Conservation (phyloP, 352 stramenopile genomes). For the Proteromonas lacertae region DNA sequence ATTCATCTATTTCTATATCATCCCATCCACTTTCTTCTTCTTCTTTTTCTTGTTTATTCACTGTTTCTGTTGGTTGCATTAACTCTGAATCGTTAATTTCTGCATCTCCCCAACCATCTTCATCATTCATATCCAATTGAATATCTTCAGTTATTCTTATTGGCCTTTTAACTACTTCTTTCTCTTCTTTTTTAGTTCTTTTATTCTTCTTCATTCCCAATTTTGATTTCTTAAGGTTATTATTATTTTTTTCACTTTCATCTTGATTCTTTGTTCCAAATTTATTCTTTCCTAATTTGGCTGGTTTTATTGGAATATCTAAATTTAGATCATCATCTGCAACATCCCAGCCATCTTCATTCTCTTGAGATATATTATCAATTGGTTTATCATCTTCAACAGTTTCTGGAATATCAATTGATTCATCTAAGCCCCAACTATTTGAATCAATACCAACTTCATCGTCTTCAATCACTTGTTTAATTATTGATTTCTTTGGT, state of each 20-base stretch:
- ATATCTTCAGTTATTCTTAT: too few species aligned
- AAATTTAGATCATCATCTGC: conserved; percentile 2
- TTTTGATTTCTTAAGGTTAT: conserved; percentile 4
- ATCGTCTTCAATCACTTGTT: conserved; percentile 3
- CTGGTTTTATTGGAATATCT: conserved; percentile 1
- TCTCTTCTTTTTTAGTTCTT: too few species aligned
- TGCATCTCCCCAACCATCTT: too few species aligned
- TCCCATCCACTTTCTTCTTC: too few species aligned
- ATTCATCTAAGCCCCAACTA: not conserved
- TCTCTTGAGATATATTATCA: not conserved
- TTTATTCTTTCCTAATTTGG: conserved; percentile 1
- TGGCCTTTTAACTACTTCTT: too few species aligned
- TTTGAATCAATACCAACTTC: conserved; percentile 2
- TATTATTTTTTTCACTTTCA: conserved; percentile 3
- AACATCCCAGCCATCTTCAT: not conserved
- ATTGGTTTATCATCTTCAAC: conserved; percentile 1
- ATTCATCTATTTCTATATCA: too few species aligned
- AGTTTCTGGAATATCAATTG: conserved; percentile 2
- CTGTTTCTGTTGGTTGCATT: too few species aligned
- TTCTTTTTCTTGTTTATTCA: too few species aligned
- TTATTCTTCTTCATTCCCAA: too few species aligned
- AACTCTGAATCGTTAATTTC: too few species aligned
- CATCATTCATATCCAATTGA: too few species aligned
- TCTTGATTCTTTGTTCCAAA: conserved; percentile 3
- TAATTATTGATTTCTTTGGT: too few species aligned